Percentiles rank a stretch among this genome's conserved stretches.
Evolutionary conservation across 306 rosid genomes (phyloP).

Genomic region (Chamaecrista fasciculata): DNA sequence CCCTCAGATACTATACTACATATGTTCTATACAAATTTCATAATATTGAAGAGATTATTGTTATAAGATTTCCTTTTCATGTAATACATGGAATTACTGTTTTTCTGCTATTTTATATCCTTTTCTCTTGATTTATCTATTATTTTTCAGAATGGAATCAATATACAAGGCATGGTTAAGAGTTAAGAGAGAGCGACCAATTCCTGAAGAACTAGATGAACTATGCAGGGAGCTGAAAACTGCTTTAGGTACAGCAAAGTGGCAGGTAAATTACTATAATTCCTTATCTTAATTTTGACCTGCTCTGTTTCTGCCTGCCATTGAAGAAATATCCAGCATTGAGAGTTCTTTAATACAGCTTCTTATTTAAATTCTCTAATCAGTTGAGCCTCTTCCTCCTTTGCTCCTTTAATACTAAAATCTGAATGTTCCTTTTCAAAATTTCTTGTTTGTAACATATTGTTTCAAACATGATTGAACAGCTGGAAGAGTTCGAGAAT

Average conservation of each 20-base stretch:
- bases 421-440: background rate
- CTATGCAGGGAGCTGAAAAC: background rate
- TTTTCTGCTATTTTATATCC: background rate
- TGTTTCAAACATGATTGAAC: slow-evolving; percentile 30
- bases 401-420: slow-evolving; percentile 8
- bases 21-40: no score
- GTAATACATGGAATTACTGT: background rate
- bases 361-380: background rate
- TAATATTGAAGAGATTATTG: no score
- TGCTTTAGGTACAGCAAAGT: slow-evolving; percentile 8
- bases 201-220: background rate
- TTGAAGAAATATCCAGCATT: background rate
- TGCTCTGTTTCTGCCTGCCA: background rate
- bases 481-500: slow-evolving; percentile 96
- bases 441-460: slow-evolving; percentile 16
- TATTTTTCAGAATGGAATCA: background rate
- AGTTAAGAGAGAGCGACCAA: background rate
- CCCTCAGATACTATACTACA: background rate
- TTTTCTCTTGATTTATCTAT: background rate
- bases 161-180: background rate
- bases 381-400: background rate
- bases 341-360: background rate
- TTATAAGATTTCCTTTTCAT: background rate
- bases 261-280: slow-evolving; percentile 13
- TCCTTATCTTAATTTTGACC: background rate